A percentile compares a stretch with the other conserved stretches of the same genome.
These are phyloP conservation scores for Cryptomeria japonica DNA, from an alignment of 75 land plant genomes.

Conservation along the genomic window DNA sequence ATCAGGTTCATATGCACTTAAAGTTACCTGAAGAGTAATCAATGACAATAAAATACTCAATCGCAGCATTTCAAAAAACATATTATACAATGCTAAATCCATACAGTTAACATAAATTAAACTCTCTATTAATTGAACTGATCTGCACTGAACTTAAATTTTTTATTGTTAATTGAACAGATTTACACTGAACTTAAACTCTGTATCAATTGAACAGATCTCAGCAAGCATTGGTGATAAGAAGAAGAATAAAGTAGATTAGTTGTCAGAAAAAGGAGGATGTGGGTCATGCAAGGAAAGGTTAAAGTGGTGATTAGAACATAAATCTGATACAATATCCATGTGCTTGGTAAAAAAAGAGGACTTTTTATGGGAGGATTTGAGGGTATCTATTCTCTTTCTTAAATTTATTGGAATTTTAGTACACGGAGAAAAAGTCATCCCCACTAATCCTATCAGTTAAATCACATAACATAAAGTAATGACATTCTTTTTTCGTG, in stretches of 20 bases:
- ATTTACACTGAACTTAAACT: neutral
- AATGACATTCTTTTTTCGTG: too few relatives aligned
- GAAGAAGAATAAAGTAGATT: neutral
- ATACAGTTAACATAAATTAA: neutral
- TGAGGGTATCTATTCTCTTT: too few relatives aligned
- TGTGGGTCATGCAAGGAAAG: neutral
- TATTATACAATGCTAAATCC: neutral
- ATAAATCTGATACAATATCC: too few relatives aligned
- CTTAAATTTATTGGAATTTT: too few relatives aligned
- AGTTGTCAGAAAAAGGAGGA: neutral
- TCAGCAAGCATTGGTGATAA: neutral
- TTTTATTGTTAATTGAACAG: too few relatives aligned
- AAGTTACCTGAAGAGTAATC: neutral
- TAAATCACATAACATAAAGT: too few relatives aligned
- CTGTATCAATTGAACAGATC: too few relatives aligned
- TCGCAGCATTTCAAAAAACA: neutral
- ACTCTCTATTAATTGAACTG: neutral
- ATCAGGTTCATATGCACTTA: slow-evolving; percentile 18
- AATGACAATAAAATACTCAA: neutral
- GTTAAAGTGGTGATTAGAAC: neutral
- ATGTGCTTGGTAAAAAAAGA: too few relatives aligned
- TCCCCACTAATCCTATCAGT: too few relatives aligned
- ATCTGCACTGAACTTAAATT: too few relatives aligned
- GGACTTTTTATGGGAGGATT: too few relatives aligned
- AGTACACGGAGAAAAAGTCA: too few relatives aligned